Evolutionary conservation across 176 grass and related monocot species (phyloP).

Genomic region (Poa pratensis): DNA sequence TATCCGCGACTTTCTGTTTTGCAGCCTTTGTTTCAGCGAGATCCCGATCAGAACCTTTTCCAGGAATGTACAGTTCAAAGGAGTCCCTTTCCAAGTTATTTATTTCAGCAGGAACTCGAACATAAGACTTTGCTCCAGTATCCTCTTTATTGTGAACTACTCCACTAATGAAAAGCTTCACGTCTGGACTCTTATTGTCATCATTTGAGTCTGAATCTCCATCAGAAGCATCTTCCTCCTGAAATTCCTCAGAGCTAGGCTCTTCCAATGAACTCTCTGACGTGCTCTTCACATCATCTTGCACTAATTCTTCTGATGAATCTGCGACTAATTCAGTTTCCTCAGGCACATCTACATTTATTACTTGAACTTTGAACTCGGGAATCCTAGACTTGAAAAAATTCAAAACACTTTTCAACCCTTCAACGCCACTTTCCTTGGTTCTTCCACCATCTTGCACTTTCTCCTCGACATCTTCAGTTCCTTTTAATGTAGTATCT

Average conservation of each 20-base stretch:
- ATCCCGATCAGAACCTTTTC: conserved; percentile 59
- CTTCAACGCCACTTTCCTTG: conserved; percentile 65
- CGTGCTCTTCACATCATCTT: conserved; percentile 67
- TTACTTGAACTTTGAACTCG: conserved; percentile 74
- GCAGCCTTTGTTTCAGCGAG: conserved; percentile 60
- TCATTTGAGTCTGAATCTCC: conserved; percentile 56
- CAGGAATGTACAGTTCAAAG: conserved; percentile 76
- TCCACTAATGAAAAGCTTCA: conserved; percentile 84
- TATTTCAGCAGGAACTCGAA: conserved; percentile 84
- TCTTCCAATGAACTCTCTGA: conserved; percentile 56
- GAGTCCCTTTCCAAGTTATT: conserved; percentile 77
- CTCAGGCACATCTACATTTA: conserved; percentile 57
- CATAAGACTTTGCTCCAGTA: conserved; percentile 56
- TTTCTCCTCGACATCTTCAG: conserved; percentile 51
- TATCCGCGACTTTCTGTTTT: conserved; percentile 69
- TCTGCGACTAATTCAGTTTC: conserved; percentile 65
- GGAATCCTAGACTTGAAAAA: conserved; percentile 83
- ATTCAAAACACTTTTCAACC: conserved; percentile 67
- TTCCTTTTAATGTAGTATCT: conserved; percentile 44
- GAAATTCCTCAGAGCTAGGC: conserved; percentile 44
- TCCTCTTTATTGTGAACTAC: conserved; percentile 93
- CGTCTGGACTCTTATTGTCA: conserved; percentile 61
- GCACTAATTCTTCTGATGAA: conserved; percentile 51
- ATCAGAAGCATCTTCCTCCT: conserved; percentile 60
- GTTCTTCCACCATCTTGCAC: conserved; percentile 38